Evolutionary conservation across 192 early-diverging fungal genomes (phyloP).

Genomic region (Linnemannia hyalina): DNA sequence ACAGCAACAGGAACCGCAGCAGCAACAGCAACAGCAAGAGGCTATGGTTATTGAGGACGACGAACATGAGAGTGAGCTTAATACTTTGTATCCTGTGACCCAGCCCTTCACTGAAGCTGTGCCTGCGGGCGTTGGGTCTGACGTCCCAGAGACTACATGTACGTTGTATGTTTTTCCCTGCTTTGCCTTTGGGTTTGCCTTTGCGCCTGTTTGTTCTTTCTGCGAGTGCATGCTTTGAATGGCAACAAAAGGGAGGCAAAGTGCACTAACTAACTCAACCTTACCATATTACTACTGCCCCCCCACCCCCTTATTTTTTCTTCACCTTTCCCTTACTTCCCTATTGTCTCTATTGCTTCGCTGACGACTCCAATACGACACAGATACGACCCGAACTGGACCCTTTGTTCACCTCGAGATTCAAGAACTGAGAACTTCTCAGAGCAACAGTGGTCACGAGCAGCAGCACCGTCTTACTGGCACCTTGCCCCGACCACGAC

Average conservation of each 20-base stretch:
- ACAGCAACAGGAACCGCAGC: neutral
- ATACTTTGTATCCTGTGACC: neutral
- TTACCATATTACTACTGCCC: neutral
- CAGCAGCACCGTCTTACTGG: neutral
- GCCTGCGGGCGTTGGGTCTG: neutral
- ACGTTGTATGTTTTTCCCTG: neutral
- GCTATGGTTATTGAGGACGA: neutral
- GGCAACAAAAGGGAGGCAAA: neutral
- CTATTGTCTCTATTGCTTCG: neutral
- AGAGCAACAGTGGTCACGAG: neutral
- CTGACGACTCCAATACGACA: neutral
- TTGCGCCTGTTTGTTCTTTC: neutral
- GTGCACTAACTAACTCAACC: neutral
- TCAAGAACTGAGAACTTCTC: neutral
- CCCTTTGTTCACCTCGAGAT: slow-evolving; percentile 16
- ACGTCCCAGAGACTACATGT: neutral
- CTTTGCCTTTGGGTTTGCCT: no score
- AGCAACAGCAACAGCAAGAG: neutral
- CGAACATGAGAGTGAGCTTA: neutral
- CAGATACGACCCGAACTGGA: neutral
- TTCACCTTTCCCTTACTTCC: neutral
- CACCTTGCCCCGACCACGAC: slow-evolving; percentile 12
- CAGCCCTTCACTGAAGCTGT: neutral
- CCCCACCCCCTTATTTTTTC: no score
- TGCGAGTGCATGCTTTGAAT: neutral